Evolutionary conservation across 495 filamentous ascomycete genomes (phyloP).

Genomic region (Podospora pseudopauciseta): DNA sequence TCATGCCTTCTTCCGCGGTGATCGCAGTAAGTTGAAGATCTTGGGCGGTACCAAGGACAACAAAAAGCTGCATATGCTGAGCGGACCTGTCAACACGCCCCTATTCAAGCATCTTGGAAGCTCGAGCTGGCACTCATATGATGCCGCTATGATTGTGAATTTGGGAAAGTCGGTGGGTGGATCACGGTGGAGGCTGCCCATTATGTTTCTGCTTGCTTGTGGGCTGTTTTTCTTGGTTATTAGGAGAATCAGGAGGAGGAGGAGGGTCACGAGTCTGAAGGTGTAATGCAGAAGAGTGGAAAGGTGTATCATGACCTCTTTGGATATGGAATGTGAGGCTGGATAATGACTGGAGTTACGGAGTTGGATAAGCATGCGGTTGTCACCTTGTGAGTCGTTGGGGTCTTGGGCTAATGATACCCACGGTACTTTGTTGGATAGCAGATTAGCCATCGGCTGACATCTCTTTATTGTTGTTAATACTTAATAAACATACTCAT

Average conservation of each 20-base stretch:
- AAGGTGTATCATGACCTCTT: neutral
- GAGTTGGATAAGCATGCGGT: neutral
- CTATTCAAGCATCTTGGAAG: constrained; percentile 46
- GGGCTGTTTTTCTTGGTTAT: constrained; percentile 14
- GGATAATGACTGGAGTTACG: neutral
- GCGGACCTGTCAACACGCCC: constrained; percentile 42
- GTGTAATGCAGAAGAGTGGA: neutral
- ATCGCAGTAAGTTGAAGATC: constrained; percentile 36
- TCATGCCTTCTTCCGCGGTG: constrained; percentile 32
- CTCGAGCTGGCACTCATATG: constrained; percentile 45
- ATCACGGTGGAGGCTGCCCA: constrained; percentile 9
- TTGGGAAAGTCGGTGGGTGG: constrained; percentile 20
- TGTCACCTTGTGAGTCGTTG: neutral
- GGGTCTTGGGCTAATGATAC: neutral
- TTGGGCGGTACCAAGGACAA: constrained; percentile 33
- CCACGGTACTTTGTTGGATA: neutral
- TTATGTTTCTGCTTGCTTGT: constrained; percentile 12
- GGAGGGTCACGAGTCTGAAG: constrained; percentile 8
- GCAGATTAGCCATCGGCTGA: neutral
- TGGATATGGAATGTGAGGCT: neutral
- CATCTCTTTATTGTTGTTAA: neutral
- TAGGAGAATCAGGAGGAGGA: constrained; percentile 15
- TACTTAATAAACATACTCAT: neutral
- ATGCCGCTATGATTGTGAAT: constrained; percentile 34
- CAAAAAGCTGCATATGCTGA: constrained; percentile 38